These are phyloP conservation scores for Gremmenia infestans DNA, from an alignment of 2,329 filamentous ascomycete species.

Conservation along the genomic window DNA sequence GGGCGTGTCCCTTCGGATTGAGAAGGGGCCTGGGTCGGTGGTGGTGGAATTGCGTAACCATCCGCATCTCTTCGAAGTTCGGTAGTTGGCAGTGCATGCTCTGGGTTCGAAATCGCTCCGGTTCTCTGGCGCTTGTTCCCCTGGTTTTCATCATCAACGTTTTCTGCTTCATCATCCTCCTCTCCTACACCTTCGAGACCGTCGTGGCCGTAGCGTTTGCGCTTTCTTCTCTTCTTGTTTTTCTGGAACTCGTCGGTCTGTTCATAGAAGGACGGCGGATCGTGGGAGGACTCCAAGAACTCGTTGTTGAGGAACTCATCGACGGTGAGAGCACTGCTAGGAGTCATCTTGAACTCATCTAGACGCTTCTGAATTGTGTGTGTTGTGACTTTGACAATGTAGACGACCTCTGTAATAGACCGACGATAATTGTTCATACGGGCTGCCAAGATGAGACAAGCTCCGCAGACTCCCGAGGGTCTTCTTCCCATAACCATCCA, in stretches of 20 bases:
- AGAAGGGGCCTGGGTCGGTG: conserved; percentile 31
- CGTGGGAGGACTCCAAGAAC: conserved; percentile 67
- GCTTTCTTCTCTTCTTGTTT: conserved; percentile 45
- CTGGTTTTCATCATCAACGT: not conserved
- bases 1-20: not conserved
- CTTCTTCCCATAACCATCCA: conserved; percentile 96
- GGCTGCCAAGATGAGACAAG: conserved; percentile 88
- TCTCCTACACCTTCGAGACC: conserved; percentile 15
- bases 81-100: conserved; percentile 15
- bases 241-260: conserved; percentile 55
- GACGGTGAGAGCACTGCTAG: conserved; percentile 78
- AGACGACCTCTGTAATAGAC: conserved; percentile 91
- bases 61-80: conserved; percentile 55
- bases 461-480: conserved; percentile 89
- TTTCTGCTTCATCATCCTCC: conserved; percentile 16
- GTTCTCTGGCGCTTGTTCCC: conserved; percentile 12
- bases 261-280: conserved; percentile 79
- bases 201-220: conserved; percentile 20
- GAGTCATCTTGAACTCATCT: conserved; percentile 85
- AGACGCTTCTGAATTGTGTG: conserved; percentile 87
- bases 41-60: conserved; percentile 60
- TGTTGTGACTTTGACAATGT: conserved; percentile 94
- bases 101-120: conserved; percentile 20
- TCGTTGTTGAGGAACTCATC: conserved; percentile 74
- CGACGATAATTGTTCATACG: conserved; percentile 98